Percentiles rank a stretch among this genome's conserved stretches.
Conservation (phyloP, 345 rosid species). For the Syzygium aromaticum region DNA sequence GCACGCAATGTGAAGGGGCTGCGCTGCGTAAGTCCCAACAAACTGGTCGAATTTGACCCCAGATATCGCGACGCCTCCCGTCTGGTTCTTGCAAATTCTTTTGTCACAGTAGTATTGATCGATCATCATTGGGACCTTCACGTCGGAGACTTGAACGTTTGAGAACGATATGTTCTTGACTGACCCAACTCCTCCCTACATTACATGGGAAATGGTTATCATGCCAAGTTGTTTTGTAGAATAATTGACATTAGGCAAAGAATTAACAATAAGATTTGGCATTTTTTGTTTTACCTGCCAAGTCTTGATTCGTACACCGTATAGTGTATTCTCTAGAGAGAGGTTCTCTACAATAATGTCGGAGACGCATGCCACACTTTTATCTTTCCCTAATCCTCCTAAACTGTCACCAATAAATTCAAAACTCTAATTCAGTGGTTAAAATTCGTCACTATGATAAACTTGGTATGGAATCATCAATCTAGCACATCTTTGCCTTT, state of each 20-base stretch:
- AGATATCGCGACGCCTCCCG: constrained; percentile 60
- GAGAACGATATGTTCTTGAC: constrained; percentile 80
- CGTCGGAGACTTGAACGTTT: constrained; percentile 54
- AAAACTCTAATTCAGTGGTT: neutral
- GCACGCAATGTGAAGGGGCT: constrained; percentile 70
- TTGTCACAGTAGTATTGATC: constrained; percentile 92
- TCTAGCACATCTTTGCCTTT: neutral
- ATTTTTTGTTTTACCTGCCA: constrained; percentile 56
- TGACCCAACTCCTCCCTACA: constrained; percentile 64
- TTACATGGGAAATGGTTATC: neutral
- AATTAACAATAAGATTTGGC: neutral
- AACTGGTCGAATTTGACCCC: constrained; percentile 52
- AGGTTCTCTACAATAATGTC: constrained; percentile 49
- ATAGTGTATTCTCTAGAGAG: constrained; percentile 40
- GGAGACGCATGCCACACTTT: constrained; percentile 67
- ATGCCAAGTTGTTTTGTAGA: neutral
- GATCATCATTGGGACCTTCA: constrained; percentile 63
- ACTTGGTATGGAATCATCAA: neutral
- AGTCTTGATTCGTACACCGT: constrained; percentile 83
- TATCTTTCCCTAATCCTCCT: constrained; percentile 74
- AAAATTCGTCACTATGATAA: neutral
- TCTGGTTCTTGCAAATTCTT: constrained; percentile 61
- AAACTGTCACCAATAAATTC: constrained; percentile 27
- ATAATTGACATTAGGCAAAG: neutral
- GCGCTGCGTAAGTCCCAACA: constrained; percentile 52